phyloP scores from a whole-genome alignment of 192 early-diverging fungal species.

The Gaertneriomyces sp. region DNA sequence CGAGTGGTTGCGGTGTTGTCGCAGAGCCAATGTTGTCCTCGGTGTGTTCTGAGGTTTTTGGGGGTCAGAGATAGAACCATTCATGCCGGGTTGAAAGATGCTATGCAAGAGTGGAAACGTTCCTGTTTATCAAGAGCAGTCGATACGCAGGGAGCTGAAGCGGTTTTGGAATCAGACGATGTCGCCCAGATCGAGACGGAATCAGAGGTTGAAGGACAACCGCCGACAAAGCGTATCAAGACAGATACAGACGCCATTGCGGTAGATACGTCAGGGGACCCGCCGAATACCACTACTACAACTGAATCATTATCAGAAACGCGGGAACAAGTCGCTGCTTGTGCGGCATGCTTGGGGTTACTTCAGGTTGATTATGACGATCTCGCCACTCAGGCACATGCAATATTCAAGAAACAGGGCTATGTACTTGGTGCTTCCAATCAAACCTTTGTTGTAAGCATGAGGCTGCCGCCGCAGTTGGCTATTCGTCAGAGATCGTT shows the following conservation, averaged over 20 bases:
- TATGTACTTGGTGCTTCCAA: conserved; percentile 10
- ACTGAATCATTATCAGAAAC: not conserved
- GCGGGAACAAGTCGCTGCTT: not conserved
- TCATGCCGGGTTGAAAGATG: conserved; percentile 8
- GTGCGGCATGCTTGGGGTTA: conserved; percentile 45
- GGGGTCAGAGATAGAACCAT: conserved; percentile 16
- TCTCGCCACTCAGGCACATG: conserved; percentile 4
- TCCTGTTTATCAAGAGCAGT: not conserved
- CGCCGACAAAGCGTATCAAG: not conserved
- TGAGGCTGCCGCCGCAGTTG: conserved; percentile 40
- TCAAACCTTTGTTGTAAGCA: conserved; percentile 29
- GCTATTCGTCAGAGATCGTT: conserved; percentile 33
- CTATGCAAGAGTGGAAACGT: conserved; percentile 2
- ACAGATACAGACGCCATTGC: not conserved
- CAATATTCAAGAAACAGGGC: conserved; percentile 6
- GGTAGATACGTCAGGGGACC: not conserved
- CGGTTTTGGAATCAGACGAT: not conserved
- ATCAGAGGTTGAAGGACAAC: not conserved
- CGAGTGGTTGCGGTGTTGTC: too few relatives aligned
- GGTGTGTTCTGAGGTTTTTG: conserved; percentile 27
- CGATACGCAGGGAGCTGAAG: not conserved
- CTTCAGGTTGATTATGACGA: conserved; percentile 22
- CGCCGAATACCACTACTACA: not conserved
- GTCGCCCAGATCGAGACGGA: conserved; percentile 8
- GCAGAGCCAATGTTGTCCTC: conserved; percentile 17